Evolutionary conservation across 2,329 filamentous ascomycete genomes (phyloP).

Genomic region (Penicillium sp.): DNA sequence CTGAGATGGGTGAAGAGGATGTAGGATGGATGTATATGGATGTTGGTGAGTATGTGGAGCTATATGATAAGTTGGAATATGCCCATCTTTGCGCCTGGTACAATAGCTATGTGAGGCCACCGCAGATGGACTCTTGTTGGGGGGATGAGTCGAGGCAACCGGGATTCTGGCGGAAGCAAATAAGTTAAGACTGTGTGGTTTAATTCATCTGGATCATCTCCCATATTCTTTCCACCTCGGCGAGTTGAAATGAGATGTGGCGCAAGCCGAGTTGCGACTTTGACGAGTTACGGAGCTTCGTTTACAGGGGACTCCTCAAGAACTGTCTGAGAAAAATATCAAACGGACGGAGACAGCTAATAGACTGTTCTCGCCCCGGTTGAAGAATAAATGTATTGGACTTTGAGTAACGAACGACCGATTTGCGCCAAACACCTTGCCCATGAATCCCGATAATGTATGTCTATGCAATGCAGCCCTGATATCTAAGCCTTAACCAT

Average conservation of each 20-base stretch:
- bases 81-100: not conserved
- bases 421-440: conserved; percentile 16
- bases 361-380: not conserved
- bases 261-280: too few relatives aligned
- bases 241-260: too few relatives aligned
- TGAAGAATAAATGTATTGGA: conserved; percentile 1
- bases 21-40: not conserved
- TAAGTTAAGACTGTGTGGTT: too few relatives aligned
- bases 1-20: not conserved
- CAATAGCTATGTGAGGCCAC: not conserved
- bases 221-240: too few relatives aligned
- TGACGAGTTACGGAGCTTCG: too few relatives aligned
- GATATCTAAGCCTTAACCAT: conserved; percentile 33
- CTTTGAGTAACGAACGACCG: not conserved
- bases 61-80: not conserved
- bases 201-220: too few relatives aligned
- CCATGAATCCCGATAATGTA: conserved; percentile 9
- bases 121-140: too few relatives aligned
- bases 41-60: not conserved
- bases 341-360: not conserved
- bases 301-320: too few relatives aligned
- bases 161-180: too few relatives aligned
- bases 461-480: conserved; percentile 18
- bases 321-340: not conserved
- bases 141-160: too few relatives aligned